Base-by-base conservation (phyloP, 1,284 basidiomycete species). In the Cutaneotrichosporon mucoides region DNA sequence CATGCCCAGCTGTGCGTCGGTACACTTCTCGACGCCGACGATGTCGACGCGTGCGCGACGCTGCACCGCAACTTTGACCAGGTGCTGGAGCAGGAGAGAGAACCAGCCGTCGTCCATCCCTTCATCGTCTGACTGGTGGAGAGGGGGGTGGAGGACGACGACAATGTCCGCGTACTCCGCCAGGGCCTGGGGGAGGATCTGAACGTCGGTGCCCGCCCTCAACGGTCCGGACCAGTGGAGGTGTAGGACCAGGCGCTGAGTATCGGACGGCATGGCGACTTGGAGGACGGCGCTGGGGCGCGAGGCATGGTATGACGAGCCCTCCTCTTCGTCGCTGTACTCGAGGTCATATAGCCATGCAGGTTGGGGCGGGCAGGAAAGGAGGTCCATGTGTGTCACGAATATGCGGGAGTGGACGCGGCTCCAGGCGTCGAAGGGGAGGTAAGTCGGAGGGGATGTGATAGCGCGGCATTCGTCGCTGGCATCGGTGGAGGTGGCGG, bases 301-400 rank as follows among this genome's bases (percentile, higher is more conserved):
- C 10, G 46, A 48, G 10, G 46, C 46, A 16, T 48, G 46, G 34
- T n/a, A 48, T 33, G 33, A 33, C 12, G 46, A 48, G 6, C 46
- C 46, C 12, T 48, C 46, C 46, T 48, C 46, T 12, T 48, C 46
- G 13, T 48, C 46, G 34, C 46, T 48, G 46, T 48, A 48, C 34
- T 48, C 46, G 46, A 48, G 46, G 46, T 48, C 46, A 33, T 48
- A 48, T 6, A 48, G 46, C 46, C 46, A 48, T 7, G 46, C 33
- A 10, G 46, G 46, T 33, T 48, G 46, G 2, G 46, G 46, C 34
- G 46, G 46, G 33, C 46, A 48, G 6, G 46, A 35, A 9, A 34
- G 46, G 33, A 48, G 46, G 34, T 36, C 33, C 46, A 48, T 48
- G 46, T 48, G 46, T 7, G 46, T 36, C 33, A 48, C 46, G 33